Conservation (phyloP, 164 flowering plant species). For the Vitis riparia region DNA sequence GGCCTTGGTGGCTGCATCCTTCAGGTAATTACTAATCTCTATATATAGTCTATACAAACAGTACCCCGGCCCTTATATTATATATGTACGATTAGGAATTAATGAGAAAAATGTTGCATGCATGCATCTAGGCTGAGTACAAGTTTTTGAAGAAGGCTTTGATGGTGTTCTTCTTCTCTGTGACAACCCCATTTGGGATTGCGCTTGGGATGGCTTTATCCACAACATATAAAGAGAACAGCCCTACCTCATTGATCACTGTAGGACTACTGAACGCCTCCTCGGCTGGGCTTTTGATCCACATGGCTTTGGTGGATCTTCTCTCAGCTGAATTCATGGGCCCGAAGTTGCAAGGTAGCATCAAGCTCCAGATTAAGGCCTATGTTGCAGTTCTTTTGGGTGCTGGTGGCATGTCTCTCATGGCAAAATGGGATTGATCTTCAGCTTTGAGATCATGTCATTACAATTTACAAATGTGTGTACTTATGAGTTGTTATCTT, state of each 20-base stretch:
- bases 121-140: constrained; percentile 36
- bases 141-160: constrained; percentile 22
- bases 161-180: constrained; percentile 54
- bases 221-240: constrained; percentile 40
- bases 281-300: constrained; percentile 44
- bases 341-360: constrained; percentile 31
- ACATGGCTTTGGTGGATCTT: constrained; percentile 58
- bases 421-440: constrained; percentile 48
- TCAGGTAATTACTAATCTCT: constrained; percentile 24
- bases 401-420: constrained; percentile 48
- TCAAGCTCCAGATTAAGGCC: constrained; percentile 37
- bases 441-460: background rate
- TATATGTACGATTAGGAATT: too few relatives aligned
- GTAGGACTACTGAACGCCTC: constrained; percentile 46
- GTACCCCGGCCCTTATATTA: too few relatives aligned
- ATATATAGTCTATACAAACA: background rate
- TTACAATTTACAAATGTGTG: too few relatives aligned
- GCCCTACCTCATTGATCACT: constrained; percentile 32
- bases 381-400: constrained; percentile 42
- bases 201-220: constrained; percentile 43
- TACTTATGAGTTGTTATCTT: too few relatives aligned
- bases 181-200: constrained; percentile 51
- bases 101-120: too few relatives aligned
- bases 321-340: constrained; percentile 53
- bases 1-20: constrained; percentile 62